Evolutionary conservation across 805 yeast genomes (phyloP).

Genomic region (Yarrowia keelungensis): DNA sequence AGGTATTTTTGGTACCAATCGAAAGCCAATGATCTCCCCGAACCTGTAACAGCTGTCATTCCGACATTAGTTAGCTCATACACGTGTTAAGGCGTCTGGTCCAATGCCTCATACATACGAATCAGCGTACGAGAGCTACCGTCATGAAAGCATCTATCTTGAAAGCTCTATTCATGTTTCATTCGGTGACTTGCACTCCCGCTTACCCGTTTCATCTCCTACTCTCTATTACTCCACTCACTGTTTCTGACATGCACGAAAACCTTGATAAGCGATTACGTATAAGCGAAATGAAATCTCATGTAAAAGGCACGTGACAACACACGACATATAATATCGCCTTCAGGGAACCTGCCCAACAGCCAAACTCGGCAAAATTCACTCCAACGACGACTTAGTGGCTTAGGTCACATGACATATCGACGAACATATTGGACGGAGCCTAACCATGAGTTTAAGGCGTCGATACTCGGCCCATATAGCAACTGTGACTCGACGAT

Average conservation of each 20-base stretch:
- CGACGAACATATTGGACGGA: constrained; percentile 14
- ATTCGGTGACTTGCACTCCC: not conserved
- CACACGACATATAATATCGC: not conserved
- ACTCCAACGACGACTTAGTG: not conserved
- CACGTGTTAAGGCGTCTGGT: not conserved
- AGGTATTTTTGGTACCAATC: not conserved
- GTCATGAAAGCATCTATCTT: too few species aligned
- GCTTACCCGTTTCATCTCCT: not conserved
- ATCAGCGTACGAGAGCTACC: too few species aligned
- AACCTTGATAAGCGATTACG: constrained; percentile 29
- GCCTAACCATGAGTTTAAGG: constrained; percentile 28
- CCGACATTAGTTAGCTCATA: too few species aligned
- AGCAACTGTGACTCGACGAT: not conserved
- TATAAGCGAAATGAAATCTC: constrained; percentile 24
- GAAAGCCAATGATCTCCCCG: not conserved
- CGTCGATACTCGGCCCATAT: not conserved
- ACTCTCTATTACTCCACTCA: not conserved
- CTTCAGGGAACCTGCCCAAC: too few species aligned
- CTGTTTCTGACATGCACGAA: constrained; percentile 1
- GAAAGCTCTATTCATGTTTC: too few species aligned
- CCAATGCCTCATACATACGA: not conserved
- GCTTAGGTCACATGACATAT: constrained; percentile 1
- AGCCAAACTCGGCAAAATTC: too few species aligned
- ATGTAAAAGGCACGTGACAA: constrained; percentile 9
- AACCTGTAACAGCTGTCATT: not conserved